A percentile compares a stretch with the other conserved stretches of the same genome.
These are phyloP conservation scores for Sporothrix phasma DNA, from an alignment of 2,329 filamentous ascomycete species.

Conservation along the genomic window DNA sequence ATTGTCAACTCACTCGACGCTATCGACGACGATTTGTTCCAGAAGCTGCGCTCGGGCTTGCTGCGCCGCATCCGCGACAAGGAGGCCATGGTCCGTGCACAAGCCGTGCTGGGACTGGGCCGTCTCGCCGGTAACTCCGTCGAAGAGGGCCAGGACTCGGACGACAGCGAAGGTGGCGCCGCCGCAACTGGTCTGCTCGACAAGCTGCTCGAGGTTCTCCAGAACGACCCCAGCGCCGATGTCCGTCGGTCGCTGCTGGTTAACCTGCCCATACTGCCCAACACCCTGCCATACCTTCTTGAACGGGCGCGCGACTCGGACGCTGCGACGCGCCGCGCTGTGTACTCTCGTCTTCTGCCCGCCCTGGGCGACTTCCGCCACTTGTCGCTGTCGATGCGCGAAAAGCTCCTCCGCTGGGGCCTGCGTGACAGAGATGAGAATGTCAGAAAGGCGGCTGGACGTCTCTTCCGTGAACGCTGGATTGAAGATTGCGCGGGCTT, in stretches of 20 bases:
- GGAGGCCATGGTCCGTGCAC: conserved; percentile 81
- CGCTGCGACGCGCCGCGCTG: conserved; percentile 66
- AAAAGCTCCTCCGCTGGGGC: conserved; percentile 92
- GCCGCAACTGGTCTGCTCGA: conserved; percentile 61
- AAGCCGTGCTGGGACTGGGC: conserved; percentile 84
- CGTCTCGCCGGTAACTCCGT: conserved; percentile 70
- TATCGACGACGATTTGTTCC: conserved; percentile 85
- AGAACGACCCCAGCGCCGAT: conserved; percentile 90
- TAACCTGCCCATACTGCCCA: conserved; percentile 78
- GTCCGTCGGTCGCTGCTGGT: conserved; percentile 79
- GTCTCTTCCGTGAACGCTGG: conserved; percentile 91
- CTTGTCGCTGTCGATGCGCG: conserved; percentile 83
- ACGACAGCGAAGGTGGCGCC: conserved; percentile 56
- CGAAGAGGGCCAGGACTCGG: conserved; percentile 58
- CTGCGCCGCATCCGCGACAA: conserved; percentile 86
- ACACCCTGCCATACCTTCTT: conserved; percentile 75
- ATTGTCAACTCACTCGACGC: conserved; percentile 87
- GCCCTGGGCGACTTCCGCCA: conserved; percentile 90
- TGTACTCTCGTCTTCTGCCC: conserved; percentile 81
- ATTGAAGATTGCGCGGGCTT: conserved; percentile 84
- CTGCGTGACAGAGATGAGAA: conserved; percentile 88
- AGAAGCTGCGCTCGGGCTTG: conserved; percentile 67
- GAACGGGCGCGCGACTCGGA: conserved; percentile 88
- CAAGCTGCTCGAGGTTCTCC: conserved; percentile 77
- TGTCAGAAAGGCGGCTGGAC: conserved; percentile 82